A percentile compares a stretch with the other conserved stretches of the same genome.
These are phyloP conservation scores for Aspergillus brunneoviolaceus DNA, from an alignment of 2,329 filamentous ascomycete species.

Conservation along the genomic window DNA sequence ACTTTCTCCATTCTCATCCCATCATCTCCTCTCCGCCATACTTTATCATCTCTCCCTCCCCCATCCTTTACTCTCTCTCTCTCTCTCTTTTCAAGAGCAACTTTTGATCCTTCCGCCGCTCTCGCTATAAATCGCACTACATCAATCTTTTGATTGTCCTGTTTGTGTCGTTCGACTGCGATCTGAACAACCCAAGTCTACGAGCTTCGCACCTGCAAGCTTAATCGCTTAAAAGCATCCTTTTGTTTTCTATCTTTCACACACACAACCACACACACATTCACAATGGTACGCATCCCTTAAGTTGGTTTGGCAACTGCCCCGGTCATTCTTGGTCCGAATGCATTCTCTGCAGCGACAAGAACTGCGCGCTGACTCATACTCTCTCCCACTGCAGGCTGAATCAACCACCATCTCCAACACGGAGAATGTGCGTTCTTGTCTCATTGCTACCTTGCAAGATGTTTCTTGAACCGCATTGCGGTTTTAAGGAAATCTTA, in stretches of 20 bases:
- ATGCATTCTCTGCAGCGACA: background rate
- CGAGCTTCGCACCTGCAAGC: slow-evolving; percentile 7
- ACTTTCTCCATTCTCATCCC: slow-evolving; percentile 15
- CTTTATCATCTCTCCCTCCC: slow-evolving; percentile 13
- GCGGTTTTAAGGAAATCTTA: slow-evolving; percentile 32
- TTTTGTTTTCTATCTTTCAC: slow-evolving; percentile 11
- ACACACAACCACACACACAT: slow-evolving; percentile 17
- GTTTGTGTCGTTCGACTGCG: slow-evolving; percentile 9
- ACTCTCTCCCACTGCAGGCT: slow-evolving; percentile 36
- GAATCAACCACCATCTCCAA: slow-evolving; percentile 49
- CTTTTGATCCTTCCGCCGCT: slow-evolving; percentile 21
- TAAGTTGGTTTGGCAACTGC: background rate
- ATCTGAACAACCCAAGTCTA: slow-evolving; percentile 10
- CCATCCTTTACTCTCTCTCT: slow-evolving; percentile 7
- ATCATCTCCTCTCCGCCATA: slow-evolving; percentile 20
- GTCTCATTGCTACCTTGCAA: slow-evolving; percentile 27
- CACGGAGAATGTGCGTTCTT: slow-evolving; percentile 47
- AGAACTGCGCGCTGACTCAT: slow-evolving; percentile 24
- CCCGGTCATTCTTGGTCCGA: background rate
- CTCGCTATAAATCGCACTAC: slow-evolving; percentile 10
- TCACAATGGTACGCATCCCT: slow-evolving; percentile 14
- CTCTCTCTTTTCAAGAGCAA: slow-evolving; percentile 21
- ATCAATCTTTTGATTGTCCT: slow-evolving; percentile 18
- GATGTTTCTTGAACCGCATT: slow-evolving; percentile 31
- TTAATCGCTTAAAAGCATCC: slow-evolving; percentile 5